Evolutionary conservation across 2,329 filamentous ascomycete species (phyloP).

Genomic region (Aspergillus terreus): DNA sequence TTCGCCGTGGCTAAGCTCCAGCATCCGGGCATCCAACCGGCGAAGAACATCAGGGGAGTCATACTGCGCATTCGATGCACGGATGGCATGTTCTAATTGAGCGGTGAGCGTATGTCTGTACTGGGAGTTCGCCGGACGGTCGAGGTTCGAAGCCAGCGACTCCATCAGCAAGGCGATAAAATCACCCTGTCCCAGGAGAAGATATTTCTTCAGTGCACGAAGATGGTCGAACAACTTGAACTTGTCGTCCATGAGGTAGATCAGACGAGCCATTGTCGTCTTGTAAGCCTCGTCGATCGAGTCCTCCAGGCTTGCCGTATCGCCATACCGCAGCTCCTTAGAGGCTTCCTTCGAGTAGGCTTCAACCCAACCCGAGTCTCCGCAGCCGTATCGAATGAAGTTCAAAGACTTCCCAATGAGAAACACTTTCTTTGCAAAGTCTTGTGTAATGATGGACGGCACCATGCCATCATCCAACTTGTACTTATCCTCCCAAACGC

Average conservation of each 20-base stretch:
- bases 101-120: conserved; percentile 95
- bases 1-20: conserved; percentile 91
- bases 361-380: conserved; percentile 92
- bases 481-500: conserved; percentile 98
- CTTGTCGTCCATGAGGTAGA: conserved; percentile 89
- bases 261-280: conserved; percentile 92
- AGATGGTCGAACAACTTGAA: conserved; percentile 94
- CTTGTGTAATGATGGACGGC: conserved; percentile 85
- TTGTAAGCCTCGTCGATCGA: conserved; percentile 98
- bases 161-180: conserved; percentile 98
- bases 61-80: conserved; percentile 94
- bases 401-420: conserved; percentile 97
- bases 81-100: conserved; percentile 95
- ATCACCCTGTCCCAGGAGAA: conserved; percentile 90
- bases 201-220: conserved; percentile 86
- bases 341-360: conserved; percentile 90
- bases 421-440: conserved; percentile 95
- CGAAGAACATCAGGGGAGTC: conserved; percentile 88
- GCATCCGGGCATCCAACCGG: conserved; percentile 93
- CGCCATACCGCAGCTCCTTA: conserved; percentile 86
- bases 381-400: conserved; percentile 94
- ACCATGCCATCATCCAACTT: conserved; percentile 80
- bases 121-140: conserved; percentile 92
- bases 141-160: conserved; percentile 84
- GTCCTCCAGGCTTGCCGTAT: conserved; percentile 83